These are phyloP conservation scores for Polytrichum formosum DNA, from an alignment of 225 moss, liverwort and hornwort species.

Conservation along the genomic window DNA sequence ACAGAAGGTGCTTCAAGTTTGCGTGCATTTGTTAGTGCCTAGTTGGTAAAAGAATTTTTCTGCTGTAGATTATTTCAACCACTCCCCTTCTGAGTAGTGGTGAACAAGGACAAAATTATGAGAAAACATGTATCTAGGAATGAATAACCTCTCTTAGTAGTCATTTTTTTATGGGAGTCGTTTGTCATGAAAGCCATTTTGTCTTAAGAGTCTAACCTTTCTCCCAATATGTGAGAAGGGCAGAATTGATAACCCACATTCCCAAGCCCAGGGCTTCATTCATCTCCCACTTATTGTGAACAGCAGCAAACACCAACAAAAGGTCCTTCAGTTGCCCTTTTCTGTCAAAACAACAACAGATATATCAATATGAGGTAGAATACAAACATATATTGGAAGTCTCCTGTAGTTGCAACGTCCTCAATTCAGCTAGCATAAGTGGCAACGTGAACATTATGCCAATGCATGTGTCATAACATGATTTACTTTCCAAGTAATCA, in stretches of 20 bases:
- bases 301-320: slow-evolving; percentile 19
- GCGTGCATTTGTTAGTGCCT: too few relatives aligned
- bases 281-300: slow-evolving; percentile 24
- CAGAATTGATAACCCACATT: slow-evolving; percentile 11
- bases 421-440: background rate
- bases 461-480: background rate
- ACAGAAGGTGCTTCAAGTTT: too few relatives aligned
- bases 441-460: background rate
- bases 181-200: too few relatives aligned
- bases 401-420: background rate
- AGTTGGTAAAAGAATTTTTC: too few relatives aligned
- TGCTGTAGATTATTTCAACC: background rate
- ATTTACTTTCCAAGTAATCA: background rate
- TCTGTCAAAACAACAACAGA: slow-evolving; percentile 13
- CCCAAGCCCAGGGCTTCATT: slow-evolving; percentile 19
- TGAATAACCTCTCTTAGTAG: too few relatives aligned
- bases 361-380: background rate
- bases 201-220: background rate
- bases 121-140: too few relatives aligned
- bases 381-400: background rate
- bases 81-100: too few relatives aligned
- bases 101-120: too few relatives aligned
- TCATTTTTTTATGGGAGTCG: too few relatives aligned
- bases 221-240: background rate
- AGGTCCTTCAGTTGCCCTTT: slow-evolving; percentile 19